Evolutionary conservation across 768 basidiomycete genomes (phyloP), one percentile per base, ranked within the genome.

Genomic region (Cubamyces sp.): DNA sequence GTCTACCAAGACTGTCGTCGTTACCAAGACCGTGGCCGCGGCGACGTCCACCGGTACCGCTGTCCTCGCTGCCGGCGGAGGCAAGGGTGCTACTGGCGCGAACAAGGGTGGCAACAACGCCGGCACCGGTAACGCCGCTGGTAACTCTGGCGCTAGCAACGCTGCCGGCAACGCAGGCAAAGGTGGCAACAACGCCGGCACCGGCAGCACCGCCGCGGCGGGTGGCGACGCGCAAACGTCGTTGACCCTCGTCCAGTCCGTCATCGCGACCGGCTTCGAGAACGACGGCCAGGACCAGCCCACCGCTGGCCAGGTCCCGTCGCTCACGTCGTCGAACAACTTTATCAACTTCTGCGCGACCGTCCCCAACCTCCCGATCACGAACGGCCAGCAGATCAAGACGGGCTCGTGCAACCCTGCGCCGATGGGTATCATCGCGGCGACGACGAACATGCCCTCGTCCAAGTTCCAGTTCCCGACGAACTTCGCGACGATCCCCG

Each of bases 361-460:
- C 19, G 60, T 69, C 12, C 68, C 73, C 30, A 64, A 74, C 54
- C 65, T 75, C 53, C 72, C 79, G 16, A 69, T 81, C 58, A 84
- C 84, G 25, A 81, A 83, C 72, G 83, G 83, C 28, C 54, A 74
- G 66, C 72, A 73, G 65, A 60, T 73, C 64, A 73, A 68, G 61
- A 74, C 72, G 6, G 83, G 84, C 11, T 85, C 84, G 19, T 87
- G 87, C 71, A 87, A 88, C 74, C 81, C 83, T 37, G 78, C 83
- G 18, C 83, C 84, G 0, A 84, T 88, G 80, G 88, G 89, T 54
- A 68, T 79, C 47, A 83, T 90, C 58, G 79, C 84, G 25, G 73
- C 85, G 14, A 71, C 72, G 23, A 72, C 74, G 42, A 80, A 81
- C 56, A 80, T 84, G 75, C 87, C 89, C 0, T 79, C 82, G 1